Conservation (phyloP, 805 yeast genomes). For the Saccharomycopsis sp. region DNA sequence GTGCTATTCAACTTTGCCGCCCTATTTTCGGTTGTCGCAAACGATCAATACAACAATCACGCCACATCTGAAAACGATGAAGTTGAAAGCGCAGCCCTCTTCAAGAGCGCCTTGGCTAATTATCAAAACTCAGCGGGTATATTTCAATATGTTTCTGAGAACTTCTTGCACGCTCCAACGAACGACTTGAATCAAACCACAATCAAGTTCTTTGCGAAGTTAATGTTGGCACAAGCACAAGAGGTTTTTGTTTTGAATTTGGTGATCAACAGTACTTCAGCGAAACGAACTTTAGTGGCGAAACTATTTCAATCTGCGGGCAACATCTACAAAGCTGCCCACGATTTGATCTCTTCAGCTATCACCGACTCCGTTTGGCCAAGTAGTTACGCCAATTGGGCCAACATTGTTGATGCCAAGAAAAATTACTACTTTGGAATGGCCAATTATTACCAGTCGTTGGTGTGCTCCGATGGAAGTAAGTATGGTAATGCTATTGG, state of each 20-base stretch:
- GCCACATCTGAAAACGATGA: slow-evolving; percentile 24
- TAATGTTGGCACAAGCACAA: slow-evolving; percentile 83
- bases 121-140: slow-evolving; percentile 77
- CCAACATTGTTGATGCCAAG: slow-evolving; percentile 42
- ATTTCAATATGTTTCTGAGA: slow-evolving; percentile 60
- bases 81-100: slow-evolving; percentile 23
- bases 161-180: slow-evolving; percentile 84
- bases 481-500: slow-evolving; percentile 77
- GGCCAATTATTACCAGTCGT: slow-evolving; percentile 51
- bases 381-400: slow-evolving; percentile 34
- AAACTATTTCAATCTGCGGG: slow-evolving; percentile 62
- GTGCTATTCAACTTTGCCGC: slow-evolving; percentile 72
- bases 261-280: slow-evolving; percentile 35
- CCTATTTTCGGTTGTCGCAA: slow-evolving; percentile 44
- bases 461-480: slow-evolving; percentile 37
- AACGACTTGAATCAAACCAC: slow-evolving; percentile 65
- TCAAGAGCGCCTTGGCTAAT: slow-evolving; percentile 49
- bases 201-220: slow-evolving; percentile 48
- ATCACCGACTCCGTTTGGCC: slow-evolving; percentile 22
- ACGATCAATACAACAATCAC: slow-evolving; percentile 29
- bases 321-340: slow-evolving; percentile 44
- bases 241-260: slow-evolving; percentile 67
- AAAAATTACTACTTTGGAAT: slow-evolving; percentile 46
- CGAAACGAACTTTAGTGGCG: slow-evolving; percentile 63
- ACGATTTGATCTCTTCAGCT: slow-evolving; percentile 25